Conservation (phyloP, 139 green algal genomes). For the Tetradesmus obliquus region DNA sequence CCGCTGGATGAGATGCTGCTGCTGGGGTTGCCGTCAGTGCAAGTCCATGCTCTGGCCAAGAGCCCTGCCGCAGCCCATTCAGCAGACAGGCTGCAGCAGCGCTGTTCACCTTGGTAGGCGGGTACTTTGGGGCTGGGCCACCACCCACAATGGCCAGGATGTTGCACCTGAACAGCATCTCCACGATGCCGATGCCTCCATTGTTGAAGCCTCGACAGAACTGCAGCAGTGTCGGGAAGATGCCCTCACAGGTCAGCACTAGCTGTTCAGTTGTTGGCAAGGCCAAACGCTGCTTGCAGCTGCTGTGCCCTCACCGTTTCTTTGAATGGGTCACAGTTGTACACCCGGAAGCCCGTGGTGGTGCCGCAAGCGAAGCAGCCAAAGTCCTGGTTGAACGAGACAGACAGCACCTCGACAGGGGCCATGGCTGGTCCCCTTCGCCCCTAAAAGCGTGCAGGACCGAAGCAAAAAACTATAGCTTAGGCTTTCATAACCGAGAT, state of each 20-base stretch:
- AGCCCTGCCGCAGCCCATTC: neutral
- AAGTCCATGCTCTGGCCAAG: neutral
- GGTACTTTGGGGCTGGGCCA: conserved; percentile 81
- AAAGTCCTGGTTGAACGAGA: conserved; percentile 68
- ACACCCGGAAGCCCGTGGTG: conserved; percentile 88
- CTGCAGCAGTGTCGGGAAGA: conserved; percentile 59
- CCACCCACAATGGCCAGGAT: conserved; percentile 96
- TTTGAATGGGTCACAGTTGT: conserved; percentile 93
- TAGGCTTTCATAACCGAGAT: neutral
- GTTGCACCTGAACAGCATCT: conserved; percentile 98
- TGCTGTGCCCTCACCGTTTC: conserved; percentile 76
- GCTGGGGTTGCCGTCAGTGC: neutral
- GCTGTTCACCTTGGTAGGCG: conserved; percentile 82
- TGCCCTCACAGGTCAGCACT: conserved; percentile 9
- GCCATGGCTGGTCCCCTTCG: neutral
- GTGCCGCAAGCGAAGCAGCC: conserved; percentile 91
- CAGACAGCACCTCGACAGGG: conserved; percentile 23
- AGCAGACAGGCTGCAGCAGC: conserved; percentile 6
- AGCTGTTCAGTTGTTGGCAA: neutral
- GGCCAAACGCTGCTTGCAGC: neutral
- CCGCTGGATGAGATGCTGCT: neutral
- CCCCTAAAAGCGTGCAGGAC: neutral
- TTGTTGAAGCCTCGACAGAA: conserved; percentile 87
- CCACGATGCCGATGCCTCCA: conserved; percentile 86
- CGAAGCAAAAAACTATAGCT: neutral